Evolutionary conservation across 495 filamentous ascomycete genomes (phyloP), one percentile per base, ranked within the genome.

Genomic region (Chaetomium fimeti): DNA sequence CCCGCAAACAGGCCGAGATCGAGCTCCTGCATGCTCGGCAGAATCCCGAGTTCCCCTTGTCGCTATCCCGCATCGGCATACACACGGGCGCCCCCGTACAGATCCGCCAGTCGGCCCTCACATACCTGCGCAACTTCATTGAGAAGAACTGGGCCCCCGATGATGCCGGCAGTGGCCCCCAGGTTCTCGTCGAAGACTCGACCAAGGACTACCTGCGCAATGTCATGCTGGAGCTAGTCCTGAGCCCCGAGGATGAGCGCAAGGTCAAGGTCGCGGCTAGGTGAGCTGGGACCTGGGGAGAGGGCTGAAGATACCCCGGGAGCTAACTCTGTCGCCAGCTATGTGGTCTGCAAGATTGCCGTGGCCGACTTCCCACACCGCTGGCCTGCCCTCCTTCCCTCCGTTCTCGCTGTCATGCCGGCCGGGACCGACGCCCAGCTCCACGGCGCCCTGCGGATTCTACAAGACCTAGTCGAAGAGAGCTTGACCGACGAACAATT

Each of bases 281-380:
- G 81, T 83, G 71, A 55, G 77, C 66, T 29, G 13, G 27, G 49
- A 51, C 25, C 25, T 15, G 29, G 36, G 32, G 57, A 22, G 9
- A 5, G 18, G 2, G 12, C 52, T 16, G 25, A 59, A 27, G 13
- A 51, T 12, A 7, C 6, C 27, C 15, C n/a, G 57, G 28, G 49
- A 24, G 53, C 54, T 68, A 25, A 63, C 49, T 3, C 53, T 25
- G 47, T 38, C 18, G 18, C 25, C 69, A 85, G 93, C 73, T 89
- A 88, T 71, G 91, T 90, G n/a, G 91, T 97, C 59, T 92, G 91
- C 81, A 97, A 97, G 79, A 96, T 98, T 66, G 94, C 95, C 58
- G 89, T 87, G 62, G 85, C 86, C 70, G 94, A 98, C 78, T 98
- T 93, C 72, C 94, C 94, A 22, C 91, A 96, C 53, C 84, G 92